Percentiles rank a stretch among this genome's conserved stretches.
phyloP scores from a whole-genome alignment of 345 rosid species.

The Syzygium jambos region DNA sequence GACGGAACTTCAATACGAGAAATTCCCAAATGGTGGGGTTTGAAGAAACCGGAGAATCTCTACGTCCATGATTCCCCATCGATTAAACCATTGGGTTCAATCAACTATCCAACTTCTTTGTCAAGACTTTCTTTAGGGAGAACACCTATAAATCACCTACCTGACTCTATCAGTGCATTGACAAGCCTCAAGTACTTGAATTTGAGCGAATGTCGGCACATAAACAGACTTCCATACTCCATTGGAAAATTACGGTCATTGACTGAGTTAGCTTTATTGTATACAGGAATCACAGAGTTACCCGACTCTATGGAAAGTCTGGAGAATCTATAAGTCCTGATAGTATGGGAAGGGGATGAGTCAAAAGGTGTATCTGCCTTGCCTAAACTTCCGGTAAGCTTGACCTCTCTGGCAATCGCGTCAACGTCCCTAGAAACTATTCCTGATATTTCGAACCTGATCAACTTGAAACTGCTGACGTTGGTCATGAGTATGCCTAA shows the following conservation, averaged over 20 bases:
- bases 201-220: background rate
- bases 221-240: background rate
- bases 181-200: too few species aligned
- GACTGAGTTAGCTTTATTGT: background rate
- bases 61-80: rapidly evolving
- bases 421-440: background rate
- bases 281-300: background rate
- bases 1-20: background rate
- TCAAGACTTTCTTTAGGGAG: rapidly evolving
- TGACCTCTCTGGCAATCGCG: background rate
- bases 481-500: background rate
- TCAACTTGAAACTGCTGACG: background rate
- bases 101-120: background rate
- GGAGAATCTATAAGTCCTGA: background rate
- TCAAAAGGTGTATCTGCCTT: background rate
- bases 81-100: background rate
- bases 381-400: background rate
- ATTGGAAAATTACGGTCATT: background rate
- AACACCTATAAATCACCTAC: background rate
- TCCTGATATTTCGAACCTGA: background rate
- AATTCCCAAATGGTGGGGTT: background rate
- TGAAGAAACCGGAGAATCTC: background rate
- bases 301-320: background rate
- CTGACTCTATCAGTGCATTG: background rate
- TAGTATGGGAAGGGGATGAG: background rate